Evolutionary conservation across 2,329 filamentous ascomycete genomes (phyloP).

Genomic region (Massarina eburnea): DNA sequence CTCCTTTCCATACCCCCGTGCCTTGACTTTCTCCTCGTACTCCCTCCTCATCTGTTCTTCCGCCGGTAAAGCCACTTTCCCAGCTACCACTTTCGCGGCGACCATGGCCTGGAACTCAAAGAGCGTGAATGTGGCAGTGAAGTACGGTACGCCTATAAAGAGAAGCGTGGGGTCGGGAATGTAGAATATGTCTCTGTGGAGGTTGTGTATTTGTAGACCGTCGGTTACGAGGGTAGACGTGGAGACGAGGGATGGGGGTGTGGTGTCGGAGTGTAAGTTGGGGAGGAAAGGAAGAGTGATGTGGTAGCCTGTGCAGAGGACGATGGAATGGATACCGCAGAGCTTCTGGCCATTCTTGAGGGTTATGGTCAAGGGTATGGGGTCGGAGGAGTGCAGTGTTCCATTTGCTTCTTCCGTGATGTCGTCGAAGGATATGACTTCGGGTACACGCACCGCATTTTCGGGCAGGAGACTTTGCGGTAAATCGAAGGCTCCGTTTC

Average conservation of each 20-base stretch:
- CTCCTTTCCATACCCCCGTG: conserved; percentile 45
- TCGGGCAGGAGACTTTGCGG: conserved; percentile 56
- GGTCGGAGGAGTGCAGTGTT: conserved; percentile 20
- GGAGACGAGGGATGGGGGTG: conserved; percentile 29
- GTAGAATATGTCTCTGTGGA: conserved; percentile 73
- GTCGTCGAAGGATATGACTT: conserved; percentile 52
- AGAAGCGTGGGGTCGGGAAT: conserved; percentile 65
- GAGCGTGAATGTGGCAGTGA: conserved; percentile 67
- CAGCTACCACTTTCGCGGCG: conserved; percentile 59
- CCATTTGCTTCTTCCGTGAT: neutral
- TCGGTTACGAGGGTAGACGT: conserved; percentile 61
- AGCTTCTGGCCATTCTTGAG: conserved; percentile 58
- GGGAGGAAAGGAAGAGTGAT: conserved; percentile 66
- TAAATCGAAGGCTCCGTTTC: conserved; percentile 63
- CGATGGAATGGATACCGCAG: conserved; percentile 60
- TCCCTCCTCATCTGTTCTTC: conserved; percentile 47
- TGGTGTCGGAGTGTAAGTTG: conserved; percentile 52
- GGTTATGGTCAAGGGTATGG: conserved; percentile 54
- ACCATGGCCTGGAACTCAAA: conserved; percentile 71
- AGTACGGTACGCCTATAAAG: conserved; percentile 67
- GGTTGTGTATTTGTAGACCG: conserved; percentile 64
- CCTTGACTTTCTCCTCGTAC: conserved; percentile 39
- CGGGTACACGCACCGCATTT: conserved; percentile 55
- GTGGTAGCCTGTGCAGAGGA: conserved; percentile 71
- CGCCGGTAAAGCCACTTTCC: conserved; percentile 52